Percentiles rank a stretch among this genome's conserved stretches.
Conservation (phyloP, 805 yeast genomes). For the Schwanniomyces pseudopolymorphus region DNA sequence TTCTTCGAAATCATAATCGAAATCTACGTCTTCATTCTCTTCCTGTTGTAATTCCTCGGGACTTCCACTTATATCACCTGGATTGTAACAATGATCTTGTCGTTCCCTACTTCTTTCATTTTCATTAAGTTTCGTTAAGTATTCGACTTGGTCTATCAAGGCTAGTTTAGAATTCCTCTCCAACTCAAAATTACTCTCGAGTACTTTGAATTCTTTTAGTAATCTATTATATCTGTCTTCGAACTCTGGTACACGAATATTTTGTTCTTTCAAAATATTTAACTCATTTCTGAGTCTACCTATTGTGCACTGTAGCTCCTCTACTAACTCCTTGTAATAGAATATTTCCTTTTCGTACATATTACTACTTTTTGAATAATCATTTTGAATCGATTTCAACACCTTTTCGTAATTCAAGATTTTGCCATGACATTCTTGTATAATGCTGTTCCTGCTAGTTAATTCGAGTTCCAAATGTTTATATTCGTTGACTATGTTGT, state of each 20-base stretch:
- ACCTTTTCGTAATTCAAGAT: conserved; percentile 25
- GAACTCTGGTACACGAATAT: conserved; percentile 10
- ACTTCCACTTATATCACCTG: neutral
- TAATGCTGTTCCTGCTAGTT: conserved; percentile 17
- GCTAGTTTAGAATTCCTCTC: conserved; percentile 52
- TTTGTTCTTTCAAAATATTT: conserved; percentile 9
- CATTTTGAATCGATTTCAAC: conserved; percentile 27
- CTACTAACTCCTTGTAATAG: conserved; percentile 32
- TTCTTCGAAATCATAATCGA: conserved; percentile 1
- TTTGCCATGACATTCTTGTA: conserved; percentile 27
- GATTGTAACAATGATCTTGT: neutral
- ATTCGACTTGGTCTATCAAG: conserved; percentile 55
- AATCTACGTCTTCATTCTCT: conserved; percentile 12
- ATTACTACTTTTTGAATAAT: conserved; percentile 25
- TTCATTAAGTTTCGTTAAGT: conserved; percentile 38
- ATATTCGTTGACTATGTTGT: conserved; percentile 23
- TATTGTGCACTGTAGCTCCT: conserved; percentile 28
- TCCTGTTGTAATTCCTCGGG: conserved; percentile 2
- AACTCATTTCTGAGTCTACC: conserved; percentile 18
- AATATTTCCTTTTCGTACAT: conserved; percentile 27
- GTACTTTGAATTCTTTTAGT: conserved; percentile 34
- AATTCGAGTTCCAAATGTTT: conserved; percentile 33
- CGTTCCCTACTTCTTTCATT: neutral
- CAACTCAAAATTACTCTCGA: conserved; percentile 51
- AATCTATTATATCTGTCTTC: conserved; percentile 29